These are phyloP conservation scores for Amesomyces nigricolor DNA, from an alignment of 2,329 filamentous ascomycete species.

Conservation along the genomic window DNA sequence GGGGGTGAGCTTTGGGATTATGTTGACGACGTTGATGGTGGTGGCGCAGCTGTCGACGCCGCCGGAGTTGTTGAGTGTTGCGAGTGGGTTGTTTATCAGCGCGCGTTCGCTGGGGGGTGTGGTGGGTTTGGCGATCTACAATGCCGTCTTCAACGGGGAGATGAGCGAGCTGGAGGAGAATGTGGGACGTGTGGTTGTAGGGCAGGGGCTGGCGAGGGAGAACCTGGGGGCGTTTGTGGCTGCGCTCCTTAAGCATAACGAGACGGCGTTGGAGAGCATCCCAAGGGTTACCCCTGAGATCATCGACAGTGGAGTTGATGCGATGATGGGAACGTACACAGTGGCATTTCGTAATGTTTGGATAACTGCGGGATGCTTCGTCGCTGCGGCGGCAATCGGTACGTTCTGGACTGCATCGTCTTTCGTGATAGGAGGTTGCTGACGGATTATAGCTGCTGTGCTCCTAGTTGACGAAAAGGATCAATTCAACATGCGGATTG, in stretches of 20 bases:
- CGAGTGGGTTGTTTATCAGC: conserved; percentile 33
- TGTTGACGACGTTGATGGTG: conserved; percentile 33
- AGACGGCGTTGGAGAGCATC: conserved; percentile 25
- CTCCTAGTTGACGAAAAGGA: conserved; percentile 33
- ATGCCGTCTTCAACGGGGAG: conserved; percentile 26
- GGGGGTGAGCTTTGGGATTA: conserved; percentile 30
- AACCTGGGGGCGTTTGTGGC: conserved; percentile 28
- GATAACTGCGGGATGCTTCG: conserved; percentile 29
- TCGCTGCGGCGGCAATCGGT: conserved; percentile 29
- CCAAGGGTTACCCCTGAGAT: conserved; percentile 29
- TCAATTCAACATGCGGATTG: conserved; percentile 37
- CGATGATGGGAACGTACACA: conserved; percentile 28
- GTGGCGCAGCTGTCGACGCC: conserved; percentile 33
- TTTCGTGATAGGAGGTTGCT: too few species aligned
- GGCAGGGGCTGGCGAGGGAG: conserved; percentile 26
- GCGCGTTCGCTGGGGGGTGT: conserved; percentile 42
- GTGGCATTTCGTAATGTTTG: conserved; percentile 32
- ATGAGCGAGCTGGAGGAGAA: conserved; percentile 28
- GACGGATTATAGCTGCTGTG: background rate
- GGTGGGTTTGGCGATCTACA: conserved; percentile 42
- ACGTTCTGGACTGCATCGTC: conserved; percentile 9
- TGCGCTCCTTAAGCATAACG: conserved; percentile 27
- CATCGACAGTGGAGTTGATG: conserved; percentile 26
- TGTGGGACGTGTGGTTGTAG: conserved; percentile 30
- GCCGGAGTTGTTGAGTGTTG: conserved; percentile 31